Conservation (phyloP, 169 alveolate genomes). For the Cryptosporidium viatorum region DNA sequence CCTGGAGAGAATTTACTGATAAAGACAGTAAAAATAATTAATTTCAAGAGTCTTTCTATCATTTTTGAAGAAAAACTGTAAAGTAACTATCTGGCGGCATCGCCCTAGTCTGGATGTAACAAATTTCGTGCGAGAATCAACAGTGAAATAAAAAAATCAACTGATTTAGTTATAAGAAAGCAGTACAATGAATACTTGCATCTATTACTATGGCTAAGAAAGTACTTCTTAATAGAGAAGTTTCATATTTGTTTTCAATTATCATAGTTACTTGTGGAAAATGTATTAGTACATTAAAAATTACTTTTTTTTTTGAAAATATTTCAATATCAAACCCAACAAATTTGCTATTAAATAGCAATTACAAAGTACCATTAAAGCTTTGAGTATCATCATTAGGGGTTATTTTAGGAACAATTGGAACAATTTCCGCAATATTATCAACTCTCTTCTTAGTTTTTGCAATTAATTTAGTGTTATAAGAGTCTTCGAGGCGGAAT, state of each 20-base stretch:
- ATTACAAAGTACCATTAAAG: not conserved
- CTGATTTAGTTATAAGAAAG: not conserved
- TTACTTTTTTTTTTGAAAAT: not conserved
- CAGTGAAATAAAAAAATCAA: not conserved
- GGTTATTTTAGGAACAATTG: constrained; percentile 21
- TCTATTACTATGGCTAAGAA: not conserved
- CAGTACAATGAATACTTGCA: constrained; percentile 9
- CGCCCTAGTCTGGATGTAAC: too few species aligned
- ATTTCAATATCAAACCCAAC: not conserved
- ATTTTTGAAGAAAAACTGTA: not conserved
- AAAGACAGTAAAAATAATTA: not conserved
- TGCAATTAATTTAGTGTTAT: constrained; percentile 23
- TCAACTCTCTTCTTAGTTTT: constrained; percentile 55
- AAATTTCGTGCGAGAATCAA: not conserved
- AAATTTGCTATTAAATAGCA: not conserved
- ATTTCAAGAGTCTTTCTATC: not conserved
- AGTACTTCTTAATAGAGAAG: constrained; percentile 5
- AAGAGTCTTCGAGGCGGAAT: constrained; percentile 50
- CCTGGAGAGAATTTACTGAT: not conserved
- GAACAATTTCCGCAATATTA: constrained; percentile 4
- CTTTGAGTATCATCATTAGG: not conserved
- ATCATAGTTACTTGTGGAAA: not conserved
- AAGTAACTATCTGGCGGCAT: constrained; percentile 1
- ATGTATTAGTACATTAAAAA: too few species aligned
- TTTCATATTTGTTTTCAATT: not conserved